Conservation (phyloP, 2,329 filamentous ascomycete species). For the Hymenoscyphus salicellus region DNA sequence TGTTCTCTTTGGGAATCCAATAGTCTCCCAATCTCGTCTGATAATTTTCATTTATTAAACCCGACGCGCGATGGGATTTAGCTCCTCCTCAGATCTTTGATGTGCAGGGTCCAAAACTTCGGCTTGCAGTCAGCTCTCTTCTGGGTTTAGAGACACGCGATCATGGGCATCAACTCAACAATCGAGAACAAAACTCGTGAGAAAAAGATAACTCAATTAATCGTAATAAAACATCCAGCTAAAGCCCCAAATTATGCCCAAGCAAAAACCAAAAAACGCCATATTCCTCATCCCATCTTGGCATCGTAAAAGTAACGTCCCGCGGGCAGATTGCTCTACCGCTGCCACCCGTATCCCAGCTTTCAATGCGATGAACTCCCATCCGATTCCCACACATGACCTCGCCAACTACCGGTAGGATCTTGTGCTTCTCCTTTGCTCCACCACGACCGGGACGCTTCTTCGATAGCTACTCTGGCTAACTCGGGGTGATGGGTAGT, state of each 20-base stretch:
- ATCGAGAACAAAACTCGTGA: background rate
- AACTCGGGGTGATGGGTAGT: slow-evolving; percentile 25
- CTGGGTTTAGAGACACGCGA: background rate
- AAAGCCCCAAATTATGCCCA: background rate
- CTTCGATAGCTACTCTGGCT: slow-evolving; percentile 30
- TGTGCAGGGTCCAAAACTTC: no score
- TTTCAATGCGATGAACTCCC: background rate
- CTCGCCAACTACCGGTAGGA: slow-evolving; percentile 19
- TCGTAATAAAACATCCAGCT: background rate
- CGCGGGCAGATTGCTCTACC: background rate
- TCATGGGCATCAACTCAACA: background rate
- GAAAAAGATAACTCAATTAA: background rate
- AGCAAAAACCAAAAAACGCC: background rate
- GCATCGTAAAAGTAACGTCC: background rate
- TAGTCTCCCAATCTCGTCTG: no score
- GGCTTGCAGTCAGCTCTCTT: no score
- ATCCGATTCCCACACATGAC: background rate
- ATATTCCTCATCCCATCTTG: background rate
- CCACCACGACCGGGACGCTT: slow-evolving; percentile 27
- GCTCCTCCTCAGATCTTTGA: no score
- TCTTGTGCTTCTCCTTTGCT: slow-evolving; percentile 24
- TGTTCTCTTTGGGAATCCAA: no score
- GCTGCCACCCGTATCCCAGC: background rate
- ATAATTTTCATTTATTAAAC: no score
- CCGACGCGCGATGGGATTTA: no score